Evolutionary conservation across 805 yeast genomes (phyloP), one percentile per base, ranked within the genome.

Genomic region (Wickerhamiella shivajii): DNA sequence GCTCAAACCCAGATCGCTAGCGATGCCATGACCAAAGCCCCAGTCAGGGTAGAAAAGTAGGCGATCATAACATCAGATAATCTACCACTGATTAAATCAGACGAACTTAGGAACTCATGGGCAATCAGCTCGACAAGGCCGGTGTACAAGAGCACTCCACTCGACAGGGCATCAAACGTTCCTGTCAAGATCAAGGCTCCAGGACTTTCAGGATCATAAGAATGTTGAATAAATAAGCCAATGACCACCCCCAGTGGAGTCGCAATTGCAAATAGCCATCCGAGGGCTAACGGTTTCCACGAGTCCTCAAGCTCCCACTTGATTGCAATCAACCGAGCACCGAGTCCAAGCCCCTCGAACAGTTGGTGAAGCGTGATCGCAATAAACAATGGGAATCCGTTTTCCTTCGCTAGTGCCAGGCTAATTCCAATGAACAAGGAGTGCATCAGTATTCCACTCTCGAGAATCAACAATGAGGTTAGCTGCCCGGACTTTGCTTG

Each of bases 341-440:
- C 93, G 43, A 81, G 60, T 39, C 93, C 93, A 31, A 81, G 62
- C 31, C 93, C 93, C 57, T 80, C 93, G 49, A 80, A 80, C 61
- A 74, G 63, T 55, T 80, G 93, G 52, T 81, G 61, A 40, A 57
- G 47, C 3, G 50, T 49, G 10, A 57, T 38, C 18, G 57, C 93
- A 41, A 76, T 66, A 53, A 76, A 79, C 31, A 80, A 59, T 5
- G 79, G 67, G 38, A 61, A 67, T 50, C 79, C 80, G 50, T 77
- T 87, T 2, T 70, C 76, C 31, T 85, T 90, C 4, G 90, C 62
- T 12, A 77, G 77, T 2, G 90, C 79, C 29, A 80, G 60, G 0
- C 90, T 66, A 33, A 81, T 60, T 17, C 93, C 93, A 37, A 81
- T 67, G 47, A 81, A 78, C 3, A 81, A 69, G 3, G 93, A 81